Percentiles rank a stretch among this genome's conserved stretches.
Conservation (phyloP, 2,329 filamentous ascomycete species). For the Sclerotinia sclerotiorum region DNA sequence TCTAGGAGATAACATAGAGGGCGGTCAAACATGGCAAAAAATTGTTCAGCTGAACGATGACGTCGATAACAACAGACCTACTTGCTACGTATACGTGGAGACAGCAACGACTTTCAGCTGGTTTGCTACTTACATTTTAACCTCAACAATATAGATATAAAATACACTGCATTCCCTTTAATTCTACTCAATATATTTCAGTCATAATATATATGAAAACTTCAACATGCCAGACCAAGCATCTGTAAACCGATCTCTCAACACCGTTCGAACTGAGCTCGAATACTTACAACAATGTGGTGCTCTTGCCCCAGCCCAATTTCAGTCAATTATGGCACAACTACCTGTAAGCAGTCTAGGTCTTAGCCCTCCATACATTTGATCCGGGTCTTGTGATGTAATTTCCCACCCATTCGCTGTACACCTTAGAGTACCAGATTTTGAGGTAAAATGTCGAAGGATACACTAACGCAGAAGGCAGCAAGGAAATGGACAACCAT, state of each 20-base stretch:
- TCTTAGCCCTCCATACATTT: too few relatives aligned
- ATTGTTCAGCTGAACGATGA: neutral
- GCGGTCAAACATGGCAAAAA: slow-evolving; percentile 15
- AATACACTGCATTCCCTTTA: neutral
- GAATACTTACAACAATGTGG: slow-evolving; percentile 40
- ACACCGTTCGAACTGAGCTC: slow-evolving; percentile 33
- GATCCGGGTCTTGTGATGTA: neutral
- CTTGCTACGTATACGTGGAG: neutral
- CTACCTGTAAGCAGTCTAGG: slow-evolving; percentile 33
- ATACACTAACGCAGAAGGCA: neutral
- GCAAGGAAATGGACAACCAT: slow-evolving; percentile 35
- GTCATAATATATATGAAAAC: neutral
- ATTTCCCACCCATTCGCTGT: too few relatives aligned
- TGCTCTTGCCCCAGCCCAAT: slow-evolving; percentile 38
- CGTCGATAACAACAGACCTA: neutral
- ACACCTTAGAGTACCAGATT: too few relatives aligned
- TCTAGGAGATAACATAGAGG: neutral
- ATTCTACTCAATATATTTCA: too few relatives aligned
- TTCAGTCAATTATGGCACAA: slow-evolving; percentile 40
- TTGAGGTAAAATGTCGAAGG: neutral
- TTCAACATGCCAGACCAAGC: slow-evolving; percentile 36
- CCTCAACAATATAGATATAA: neutral
- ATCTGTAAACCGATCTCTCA: slow-evolving; percentile 36
- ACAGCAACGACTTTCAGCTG: neutral
- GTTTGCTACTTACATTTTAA: neutral